A percentile compares a stretch with the other conserved stretches of the same genome.
Conservation (phyloP, 805 yeast genomes). For the Tetrapisispora taiwanensis region DNA sequence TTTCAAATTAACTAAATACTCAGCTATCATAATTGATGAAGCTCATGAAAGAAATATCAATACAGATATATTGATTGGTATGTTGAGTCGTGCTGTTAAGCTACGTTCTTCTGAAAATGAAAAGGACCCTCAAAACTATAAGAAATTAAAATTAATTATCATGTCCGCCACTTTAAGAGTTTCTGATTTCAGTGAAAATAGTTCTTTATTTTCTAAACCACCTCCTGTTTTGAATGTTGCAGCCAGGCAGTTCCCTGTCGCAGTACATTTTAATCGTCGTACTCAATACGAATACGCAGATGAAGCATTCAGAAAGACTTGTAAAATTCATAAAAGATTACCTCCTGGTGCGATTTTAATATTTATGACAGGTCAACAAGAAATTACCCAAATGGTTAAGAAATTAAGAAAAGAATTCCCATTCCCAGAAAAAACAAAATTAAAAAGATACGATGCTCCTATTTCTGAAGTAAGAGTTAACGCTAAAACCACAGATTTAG, state of each 20-base stretch:
- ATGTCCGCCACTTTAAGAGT: constrained; percentile 98
- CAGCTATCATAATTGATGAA: constrained; percentile 85
- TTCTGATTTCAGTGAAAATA: constrained; percentile 82
- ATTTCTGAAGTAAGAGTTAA: constrained; percentile 39
- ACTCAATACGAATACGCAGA: constrained; percentile 74
- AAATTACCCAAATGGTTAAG: constrained; percentile 68
- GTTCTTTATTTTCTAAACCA: constrained; percentile 48
- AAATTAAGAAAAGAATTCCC: constrained; percentile 62
- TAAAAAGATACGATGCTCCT: constrained; percentile 21
- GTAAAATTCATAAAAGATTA: constrained; percentile 73
- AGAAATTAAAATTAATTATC: constrained; percentile 70
- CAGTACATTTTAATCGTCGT: constrained; percentile 76
- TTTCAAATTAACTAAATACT: constrained; percentile 68
- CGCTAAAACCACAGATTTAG: constrained; percentile 57
- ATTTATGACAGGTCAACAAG: constrained; percentile 91
- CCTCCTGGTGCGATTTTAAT: constrained; percentile 93
- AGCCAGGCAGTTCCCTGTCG: constrained; percentile 90
- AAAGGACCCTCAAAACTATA: constrained; percentile 38
- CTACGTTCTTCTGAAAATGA: constrained; percentile 50
- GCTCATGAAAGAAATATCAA: constrained; percentile 96
- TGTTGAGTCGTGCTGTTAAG: constrained; percentile 76
- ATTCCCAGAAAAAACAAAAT: constrained; percentile 21
- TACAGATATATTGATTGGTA: constrained; percentile 91
- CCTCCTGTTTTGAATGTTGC: constrained; percentile 88
- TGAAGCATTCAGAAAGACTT: constrained; percentile 75